phyloP scores from a whole-genome alignment of 805 yeast species.

The Kluyveromyces aestuarii region DNA sequence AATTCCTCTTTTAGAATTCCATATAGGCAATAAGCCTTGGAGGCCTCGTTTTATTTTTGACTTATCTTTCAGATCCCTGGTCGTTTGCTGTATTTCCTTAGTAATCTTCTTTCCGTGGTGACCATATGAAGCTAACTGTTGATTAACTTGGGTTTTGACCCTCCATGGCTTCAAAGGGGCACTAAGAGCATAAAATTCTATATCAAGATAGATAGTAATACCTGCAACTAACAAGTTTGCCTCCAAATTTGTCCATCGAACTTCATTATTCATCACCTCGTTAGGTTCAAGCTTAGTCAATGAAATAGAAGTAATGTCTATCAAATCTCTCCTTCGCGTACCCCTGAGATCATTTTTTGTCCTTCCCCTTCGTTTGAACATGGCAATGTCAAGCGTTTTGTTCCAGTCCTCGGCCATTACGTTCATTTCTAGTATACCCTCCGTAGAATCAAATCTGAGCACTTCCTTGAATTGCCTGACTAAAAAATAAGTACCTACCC shows the following conservation, averaged over 20 bases:
- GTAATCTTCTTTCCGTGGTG: neutral
- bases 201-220: constrained; percentile 5
- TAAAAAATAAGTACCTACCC: constrained; percentile 7
- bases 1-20: neutral
- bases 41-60: neutral
- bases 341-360: neutral
- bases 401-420: constrained; percentile 1
- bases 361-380: constrained; percentile 8
- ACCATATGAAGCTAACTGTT: neutral
- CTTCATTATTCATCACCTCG: constrained; percentile 1
- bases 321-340: constrained; percentile 8
- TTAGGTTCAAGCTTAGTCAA: neutral
- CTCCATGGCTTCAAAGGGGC: neutral
- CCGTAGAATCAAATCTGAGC: constrained; percentile 6
- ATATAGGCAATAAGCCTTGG: neutral
- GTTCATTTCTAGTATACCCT: constrained; percentile 2
- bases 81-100: neutral
- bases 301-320: constrained; percentile 3
- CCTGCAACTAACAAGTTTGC: constrained; percentile 1
- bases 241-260: constrained; percentile 9
- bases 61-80: neutral
- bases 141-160: too few relatives aligned
- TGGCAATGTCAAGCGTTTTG: constrained; percentile 4
- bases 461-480: constrained; percentile 8
- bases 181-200: constrained; percentile 12